Evolutionary conservation across 1,284 basidiomycete genomes (phyloP).

Genomic region (Porogramme epimiltina): DNA sequence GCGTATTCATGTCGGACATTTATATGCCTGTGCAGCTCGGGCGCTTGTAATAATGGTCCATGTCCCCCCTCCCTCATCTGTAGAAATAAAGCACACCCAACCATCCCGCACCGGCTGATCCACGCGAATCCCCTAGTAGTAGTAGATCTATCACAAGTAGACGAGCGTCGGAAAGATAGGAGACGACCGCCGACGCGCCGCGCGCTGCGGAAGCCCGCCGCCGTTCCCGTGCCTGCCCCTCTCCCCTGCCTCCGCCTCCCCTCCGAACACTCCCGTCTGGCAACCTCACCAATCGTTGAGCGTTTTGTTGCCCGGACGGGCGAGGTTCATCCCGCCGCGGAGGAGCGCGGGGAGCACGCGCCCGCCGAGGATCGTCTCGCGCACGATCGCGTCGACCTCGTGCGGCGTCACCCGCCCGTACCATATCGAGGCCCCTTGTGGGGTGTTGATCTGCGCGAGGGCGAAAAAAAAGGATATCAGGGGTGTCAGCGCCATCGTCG

Average conservation of each 20-base stretch:
- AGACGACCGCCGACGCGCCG: no score
- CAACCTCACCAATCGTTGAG: conserved; percentile 68
- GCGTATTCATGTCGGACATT: conserved; percentile 4
- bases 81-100: conserved; percentile 3
- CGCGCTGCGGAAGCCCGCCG: no score
- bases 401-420: conserved; percentile 93
- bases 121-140: no score
- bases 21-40: conserved; percentile 10
- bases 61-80: conserved; percentile 1
- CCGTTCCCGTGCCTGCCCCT: no score
- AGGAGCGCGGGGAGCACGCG: conserved; percentile 82
- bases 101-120: background rate
- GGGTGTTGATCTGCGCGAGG: conserved; percentile 73
- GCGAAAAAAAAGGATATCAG: no score
- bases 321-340: conserved; percentile 80
- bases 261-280: no score
- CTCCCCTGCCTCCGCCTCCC: no score
- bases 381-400: conserved; percentile 84
- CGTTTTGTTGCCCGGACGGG: conserved; percentile 62
- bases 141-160: no score
- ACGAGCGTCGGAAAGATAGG: no score
- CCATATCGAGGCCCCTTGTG: conserved; percentile 83
- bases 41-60: conserved; percentile 19
- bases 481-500: background rate
- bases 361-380: conserved; percentile 84